Base-by-base conservation (phyloP, 495 filamentous ascomycete genomes). In the Penicillium tannophilum region DNA sequence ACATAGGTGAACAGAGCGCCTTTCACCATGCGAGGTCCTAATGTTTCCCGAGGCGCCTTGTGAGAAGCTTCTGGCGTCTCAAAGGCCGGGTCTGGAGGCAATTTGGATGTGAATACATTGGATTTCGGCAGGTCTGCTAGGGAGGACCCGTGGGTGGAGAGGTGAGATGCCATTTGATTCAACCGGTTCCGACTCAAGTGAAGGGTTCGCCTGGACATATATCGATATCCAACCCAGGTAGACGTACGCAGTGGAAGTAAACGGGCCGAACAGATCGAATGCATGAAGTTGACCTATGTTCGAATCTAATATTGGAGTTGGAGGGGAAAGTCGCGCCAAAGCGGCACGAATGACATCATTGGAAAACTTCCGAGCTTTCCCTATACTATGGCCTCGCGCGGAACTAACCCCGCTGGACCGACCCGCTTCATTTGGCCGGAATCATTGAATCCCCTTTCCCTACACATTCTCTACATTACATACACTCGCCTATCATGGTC, bases 1-100 rank as follows among this genome's bases (percentile, higher is more conserved):
- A 98, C 91, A 78, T 86, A 98, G 31, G 92, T 97, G 73, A 90
- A 98, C 33, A 95, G 68, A 9, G 95, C 95, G 17, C 84, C 83
- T 65, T 90, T 90, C 47, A 98, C 94, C 70, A 90, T 80, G 23
- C 92, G 88, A 6, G 94, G 93, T 1, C 87, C 86, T 42, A 98
- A 84, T 16, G 86, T 74, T 39, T 87, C 77, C 61, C 92, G 85
- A 2, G 90, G 88, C 2, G 92, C 90, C 51, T 86, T 82, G 68
- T 95, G 89, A 5, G 93, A 96, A 46, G 76, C 77, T 20, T 85
- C 82, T 2, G 94, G 91, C 0, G 91, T 94, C 17, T 90, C 87
- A 72, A 92, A 97, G 12, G 81, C 72, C 26, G 88, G 78, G 70
- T 98, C 94, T 12, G 92, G 72, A 11, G 91, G 89, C 12, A 96